Evolutionary conservation across 2,329 filamentous ascomycete genomes (phyloP), one percentile per base, ranked within the genome.

Genomic region (Coniochaeta sp.): DNA sequence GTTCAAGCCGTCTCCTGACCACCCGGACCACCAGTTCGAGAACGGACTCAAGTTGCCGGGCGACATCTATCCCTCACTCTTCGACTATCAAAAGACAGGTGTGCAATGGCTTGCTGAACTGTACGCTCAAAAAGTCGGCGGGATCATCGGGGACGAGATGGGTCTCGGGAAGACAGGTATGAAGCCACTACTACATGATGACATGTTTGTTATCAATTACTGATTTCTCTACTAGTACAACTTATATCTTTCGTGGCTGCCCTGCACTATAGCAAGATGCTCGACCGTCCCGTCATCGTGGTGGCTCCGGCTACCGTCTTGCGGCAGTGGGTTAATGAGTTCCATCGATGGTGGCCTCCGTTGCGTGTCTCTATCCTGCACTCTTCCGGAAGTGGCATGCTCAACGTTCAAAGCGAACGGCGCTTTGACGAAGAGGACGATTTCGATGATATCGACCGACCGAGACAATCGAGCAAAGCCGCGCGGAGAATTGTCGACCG

Each of bases 311-410:
- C 93, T 3, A 99, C 95, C 0, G 89, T 99, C 26, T 88, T 99
- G 77, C 89, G 91, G 62, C 95, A 99, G 72, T 99, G 95, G 95
- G 95, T 97, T 14, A 96, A 96, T 64, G 95, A 99, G 70, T 98
- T 99, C 67, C 96, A 99, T 74, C 87, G 89, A 14, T 99, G 96
- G 96, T 99, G 96, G 96, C 95, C 95, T n/a, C 89, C 95, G n/a
- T 79, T 99, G 34, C 85, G 96, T 47, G 95, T 99, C 5, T 96
- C 93, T 0, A 98, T 99, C 63, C 73, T 99, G 56, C 95, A 99
- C 71, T 91, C 91, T 0, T 97, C 95, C 4, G 95, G 95, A 2
- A 98, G 92, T 71, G 96, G 95, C 19, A 98, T 99, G 93, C 78
- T 97, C 58, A 92, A 96, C 65, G 79, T 96, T 26, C 80, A 79